Base-by-base conservation (phyloP, 1,139 yeast species). In the Suhomyces bolitotheri region DNA sequence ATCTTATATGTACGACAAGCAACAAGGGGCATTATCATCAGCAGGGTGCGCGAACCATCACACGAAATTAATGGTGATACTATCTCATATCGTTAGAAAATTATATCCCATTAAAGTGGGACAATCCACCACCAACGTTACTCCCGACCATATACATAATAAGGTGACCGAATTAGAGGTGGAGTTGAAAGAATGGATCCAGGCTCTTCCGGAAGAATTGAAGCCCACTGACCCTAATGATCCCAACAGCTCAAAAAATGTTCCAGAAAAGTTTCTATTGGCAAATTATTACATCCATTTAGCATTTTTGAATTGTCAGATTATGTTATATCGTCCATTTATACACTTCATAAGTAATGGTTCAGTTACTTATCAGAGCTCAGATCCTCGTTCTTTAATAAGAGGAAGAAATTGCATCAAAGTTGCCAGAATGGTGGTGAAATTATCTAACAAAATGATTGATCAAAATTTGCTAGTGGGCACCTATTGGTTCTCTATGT, bases 401-500 rank as follows among this genome's bases (percentile, higher is more conserved):
- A 73, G 92, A 48, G 96, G 96, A 0, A 73, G 84, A 48, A 87
- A 86, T 53, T 88, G 96, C 58, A 84, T 88, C 34, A 81, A 82
- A 46, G 92, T 87, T 5, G 92, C 96, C 0, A 69, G 96, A 46
- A 77, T 85, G 48, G 95, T 85, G 20, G 90, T 89, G 11, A 82
- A 84, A 48, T 60, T 88, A 41, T 92, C 96, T 0, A 82, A 85
- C 54, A 92, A 85, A 47, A 79, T 89, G 86, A 79, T 85, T 43
- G 78, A 78, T 44, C 80, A 80, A 43, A 74, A 83, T 42, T 71
- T 87, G 53, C 66, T 89, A 38, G 79, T 85, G 43, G 96, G 96
- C 1, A 86, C 96, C 2, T 89, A 89, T 57, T 88, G 96, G 96
- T 89, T 88, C 55, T 82, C 94, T 11, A 83, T 85, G 59, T 89